Base-by-base conservation (phyloP, 192 early-diverging fungal species). In the Bifiguratus adelaidae region DNA sequence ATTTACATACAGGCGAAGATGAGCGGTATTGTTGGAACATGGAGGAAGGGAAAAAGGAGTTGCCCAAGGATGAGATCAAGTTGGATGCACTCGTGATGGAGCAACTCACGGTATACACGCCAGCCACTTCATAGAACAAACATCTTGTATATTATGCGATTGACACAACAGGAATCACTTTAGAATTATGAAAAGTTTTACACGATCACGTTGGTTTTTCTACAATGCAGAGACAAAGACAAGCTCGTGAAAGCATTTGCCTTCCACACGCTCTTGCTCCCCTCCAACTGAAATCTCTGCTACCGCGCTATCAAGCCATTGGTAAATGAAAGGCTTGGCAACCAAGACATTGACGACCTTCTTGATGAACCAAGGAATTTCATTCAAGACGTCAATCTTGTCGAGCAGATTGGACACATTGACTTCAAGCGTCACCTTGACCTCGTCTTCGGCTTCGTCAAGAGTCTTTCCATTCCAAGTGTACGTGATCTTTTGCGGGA, bases 261-360 rank as follows among this genome's bases (percentile, higher is more conserved):
- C 92, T 7, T 62, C 56, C 13, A 86, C 23, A 24, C 60, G 58
- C 43, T 72, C 66, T 29, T 66, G 64, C 29, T 80, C 73, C n/a
- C 80, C 76, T n/a, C 81, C 91, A 41, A 97, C 50, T 9, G 66
- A 76, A 18, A 97, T 67, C 34, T 77, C 71, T 29, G 83, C 82
- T 7, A 63, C 67, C 2, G 80, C 80, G 25, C 81, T 76, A 43
- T 91, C 83, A 43, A 85, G 78, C 82, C 92, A 93, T 62, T 97
- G 90, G 61, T 93, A 97, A 25, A 91, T 75, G 50, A 82, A 95
- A 26, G 94, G 94, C 48, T 88, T 87, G 16, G 89, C 91, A 23
- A 97, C 83, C 50, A 94, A 81, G 0, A 91, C 83, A 68, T 94
- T 87, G 30, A 97, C 87, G 32, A 94, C 58, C 49, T 86, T 91